Conservation (phyloP, 345 rosid genomes). For the Carallia pectinifolia region DNA sequence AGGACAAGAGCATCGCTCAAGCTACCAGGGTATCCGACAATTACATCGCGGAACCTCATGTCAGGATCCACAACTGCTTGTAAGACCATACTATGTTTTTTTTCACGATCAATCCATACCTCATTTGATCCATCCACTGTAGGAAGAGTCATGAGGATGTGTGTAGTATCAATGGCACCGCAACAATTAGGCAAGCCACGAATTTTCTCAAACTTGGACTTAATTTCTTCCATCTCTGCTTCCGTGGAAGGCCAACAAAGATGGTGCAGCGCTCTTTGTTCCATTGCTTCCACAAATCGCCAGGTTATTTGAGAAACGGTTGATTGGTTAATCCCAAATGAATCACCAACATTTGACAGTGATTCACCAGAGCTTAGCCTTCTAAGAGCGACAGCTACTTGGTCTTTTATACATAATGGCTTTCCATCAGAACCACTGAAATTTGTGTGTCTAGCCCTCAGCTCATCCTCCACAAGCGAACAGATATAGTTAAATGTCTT, state of each 20-base stretch:
- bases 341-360: conserved; percentile 57
- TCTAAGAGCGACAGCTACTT: conserved; percentile 71
- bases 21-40: conserved; percentile 72
- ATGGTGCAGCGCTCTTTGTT: conserved; percentile 60
- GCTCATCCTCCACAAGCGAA: conserved; percentile 64
- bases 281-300: conserved; percentile 80
- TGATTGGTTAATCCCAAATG: conserved; percentile 65
- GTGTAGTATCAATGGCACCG: conserved; percentile 57
- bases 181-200: conserved; percentile 64
- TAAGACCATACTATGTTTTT: conserved; percentile 60
- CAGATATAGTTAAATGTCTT: conserved; percentile 68
- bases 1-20: conserved; percentile 40
- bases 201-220: conserved; percentile 61
- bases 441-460: conserved; percentile 51
- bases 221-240: conserved; percentile 44
- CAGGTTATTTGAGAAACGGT: conserved; percentile 75
- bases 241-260: conserved; percentile 62
- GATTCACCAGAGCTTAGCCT: conserved; percentile 81
- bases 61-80: conserved; percentile 59
- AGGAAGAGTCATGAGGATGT: conserved; percentile 48
- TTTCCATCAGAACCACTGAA: conserved; percentile 45
- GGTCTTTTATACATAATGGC: conserved; percentile 51
- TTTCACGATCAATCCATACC: conserved; percentile 51
- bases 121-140: conserved; percentile 44
- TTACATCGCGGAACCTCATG: conserved; percentile 57